Conservation (phyloP, 1,284 basidiomycete genomes). For the Ceratobasidium sp. region DNA sequence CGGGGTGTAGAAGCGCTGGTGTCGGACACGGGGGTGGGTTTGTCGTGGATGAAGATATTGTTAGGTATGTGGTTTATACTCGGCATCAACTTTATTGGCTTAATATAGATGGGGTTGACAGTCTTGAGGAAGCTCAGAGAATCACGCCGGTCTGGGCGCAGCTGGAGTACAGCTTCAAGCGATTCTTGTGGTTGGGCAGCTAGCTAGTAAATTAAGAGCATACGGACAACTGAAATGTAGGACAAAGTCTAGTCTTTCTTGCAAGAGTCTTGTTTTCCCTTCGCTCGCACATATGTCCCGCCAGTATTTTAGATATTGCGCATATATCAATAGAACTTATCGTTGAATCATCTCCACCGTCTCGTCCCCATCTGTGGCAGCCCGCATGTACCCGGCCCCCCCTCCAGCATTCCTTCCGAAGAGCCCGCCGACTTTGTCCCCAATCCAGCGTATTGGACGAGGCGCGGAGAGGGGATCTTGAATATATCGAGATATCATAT, state of each 20-base stretch:
- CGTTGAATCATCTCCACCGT: slow-evolving; percentile 71
- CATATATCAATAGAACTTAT: not conserved
- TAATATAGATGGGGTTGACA: slow-evolving; percentile 55
- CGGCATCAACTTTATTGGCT: slow-evolving; percentile 27
- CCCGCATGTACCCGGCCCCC: slow-evolving; percentile 78
- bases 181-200: slow-evolving; percentile 86
- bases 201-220: slow-evolving; percentile 52
- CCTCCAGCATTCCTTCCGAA: slow-evolving; percentile 56
- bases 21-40: slow-evolving; percentile 63
- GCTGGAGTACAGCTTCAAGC: slow-evolving; percentile 91
- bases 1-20: slow-evolving; percentile 77
- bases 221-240: slow-evolving; percentile 3
- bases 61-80: slow-evolving; percentile 69
- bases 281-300: not conserved
- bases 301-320: slow-evolving; percentile 10
- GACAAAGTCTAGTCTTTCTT: too few relatives aligned
- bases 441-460: slow-evolving; percentile 31
- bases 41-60: slow-evolving; percentile 78
- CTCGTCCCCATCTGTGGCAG: slow-evolving; percentile 79
- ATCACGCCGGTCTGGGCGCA: slow-evolving; percentile 87
- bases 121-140: slow-evolving; percentile 82
- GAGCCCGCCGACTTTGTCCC: slow-evolving; percentile 32
- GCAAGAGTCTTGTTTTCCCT: too few relatives aligned
- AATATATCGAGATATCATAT: slow-evolving; percentile 32
- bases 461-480: slow-evolving; percentile 33